phyloP scores from a whole-genome alignment of 768 basidiomycete species.

The Lentinula raphanica region DNA sequence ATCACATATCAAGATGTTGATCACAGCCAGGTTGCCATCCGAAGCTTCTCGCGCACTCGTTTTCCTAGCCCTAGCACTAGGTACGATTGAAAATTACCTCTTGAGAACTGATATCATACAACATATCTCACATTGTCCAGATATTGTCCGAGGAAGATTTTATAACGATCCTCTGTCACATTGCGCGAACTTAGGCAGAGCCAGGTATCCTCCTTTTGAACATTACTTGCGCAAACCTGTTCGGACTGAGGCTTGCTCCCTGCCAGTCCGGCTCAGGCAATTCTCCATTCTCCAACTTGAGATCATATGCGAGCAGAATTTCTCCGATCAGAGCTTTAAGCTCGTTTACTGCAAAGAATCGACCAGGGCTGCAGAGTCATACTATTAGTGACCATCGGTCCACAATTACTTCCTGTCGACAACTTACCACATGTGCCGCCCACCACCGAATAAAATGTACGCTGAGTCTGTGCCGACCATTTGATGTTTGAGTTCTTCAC shows the following conservation, averaged over 20 bases:
- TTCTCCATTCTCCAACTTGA: slow-evolving; percentile 10
- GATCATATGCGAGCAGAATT: slow-evolving; percentile 13
- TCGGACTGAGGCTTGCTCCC: background rate
- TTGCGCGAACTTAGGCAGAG: no score
- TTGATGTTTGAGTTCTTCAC: slow-evolving; percentile 9
- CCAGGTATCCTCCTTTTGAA: background rate
- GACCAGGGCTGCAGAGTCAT: slow-evolving; percentile 5
- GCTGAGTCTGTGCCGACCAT: slow-evolving; percentile 9
- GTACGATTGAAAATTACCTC: no score
- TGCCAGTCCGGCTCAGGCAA: slow-evolving; percentile 1
- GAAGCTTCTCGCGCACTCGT: no score
- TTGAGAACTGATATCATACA: no score
- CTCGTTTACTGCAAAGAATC: slow-evolving; percentile 9
- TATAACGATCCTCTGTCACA: no score
- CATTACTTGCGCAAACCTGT: slow-evolving; percentile 5
- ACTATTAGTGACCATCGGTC: background rate
- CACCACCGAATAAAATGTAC: slow-evolving; percentile 14
- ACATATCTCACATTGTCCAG: no score
- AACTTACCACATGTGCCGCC: slow-evolving; percentile 14
- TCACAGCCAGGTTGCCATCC: no score
- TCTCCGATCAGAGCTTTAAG: slow-evolving; percentile 7
- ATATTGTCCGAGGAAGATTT: no score
- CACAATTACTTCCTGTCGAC: background rate
- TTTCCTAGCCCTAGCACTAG: no score
- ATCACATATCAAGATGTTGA: no score